These are phyloP conservation scores for Botrytis deweyae DNA, from an alignment of 2,329 filamentous ascomycete species.

Conservation along the genomic window DNA sequence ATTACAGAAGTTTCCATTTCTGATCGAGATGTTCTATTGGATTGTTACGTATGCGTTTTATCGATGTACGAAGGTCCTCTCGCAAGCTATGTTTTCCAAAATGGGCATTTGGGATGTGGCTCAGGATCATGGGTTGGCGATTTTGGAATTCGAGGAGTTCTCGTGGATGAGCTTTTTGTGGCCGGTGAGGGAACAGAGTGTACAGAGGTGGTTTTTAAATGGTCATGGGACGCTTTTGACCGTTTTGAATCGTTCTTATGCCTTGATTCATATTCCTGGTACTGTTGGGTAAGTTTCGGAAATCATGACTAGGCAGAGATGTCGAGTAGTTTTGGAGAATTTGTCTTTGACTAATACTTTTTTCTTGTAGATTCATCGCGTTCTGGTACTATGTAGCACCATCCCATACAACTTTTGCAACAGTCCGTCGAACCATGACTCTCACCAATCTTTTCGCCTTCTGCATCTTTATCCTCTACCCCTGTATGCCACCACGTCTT, in stretches of 20 bases:
- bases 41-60: conserved; percentile 48
- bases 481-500: conserved; percentile 53
- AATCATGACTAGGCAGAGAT: neutral
- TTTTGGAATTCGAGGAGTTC: conserved; percentile 56
- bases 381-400: conserved; percentile 63
- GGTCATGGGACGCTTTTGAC: conserved; percentile 53
- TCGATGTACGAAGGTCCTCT: conserved; percentile 34
- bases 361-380: conserved; percentile 53
- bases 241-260: conserved; percentile 57
- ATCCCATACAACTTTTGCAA: conserved; percentile 47
- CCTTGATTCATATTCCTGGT: conserved; percentile 59
- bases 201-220: conserved; percentile 58
- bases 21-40: conserved; percentile 69
- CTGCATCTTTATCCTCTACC: conserved; percentile 51
- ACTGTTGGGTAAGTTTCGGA: conserved; percentile 51
- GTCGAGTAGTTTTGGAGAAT: neutral
- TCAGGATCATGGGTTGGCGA: conserved; percentile 53
- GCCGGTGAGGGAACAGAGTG: conserved; percentile 50
- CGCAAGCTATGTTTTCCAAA: conserved; percentile 40
- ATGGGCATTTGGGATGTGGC: conserved; percentile 54
- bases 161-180: conserved; percentile 52
- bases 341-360: neutral
- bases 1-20: conserved; percentile 63
- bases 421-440: conserved; percentile 50
- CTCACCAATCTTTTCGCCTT: conserved; percentile 55